Percentiles rank a stretch among this genome's conserved stretches.
These are phyloP conservation scores for Phytophthora parvispora DNA, from an alignment of 352 stramenopile species.

Conservation along the genomic window DNA sequence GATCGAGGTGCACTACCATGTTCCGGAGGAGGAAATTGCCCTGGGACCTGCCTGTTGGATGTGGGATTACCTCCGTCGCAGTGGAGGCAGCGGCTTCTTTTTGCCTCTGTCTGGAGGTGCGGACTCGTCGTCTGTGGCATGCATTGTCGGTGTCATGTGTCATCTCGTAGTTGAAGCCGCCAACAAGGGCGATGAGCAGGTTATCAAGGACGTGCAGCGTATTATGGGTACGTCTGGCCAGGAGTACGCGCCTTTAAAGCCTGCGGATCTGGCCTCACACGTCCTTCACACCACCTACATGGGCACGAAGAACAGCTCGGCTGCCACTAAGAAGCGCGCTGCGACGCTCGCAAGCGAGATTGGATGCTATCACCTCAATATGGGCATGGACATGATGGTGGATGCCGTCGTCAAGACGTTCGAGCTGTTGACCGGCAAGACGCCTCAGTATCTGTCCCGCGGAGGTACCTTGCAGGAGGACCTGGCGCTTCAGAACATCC, in stretches of 20 bases:
- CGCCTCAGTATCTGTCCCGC: conserved; percentile 88
- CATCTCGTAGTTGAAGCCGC: conserved; percentile 92
- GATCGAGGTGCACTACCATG: conserved; percentile 85
- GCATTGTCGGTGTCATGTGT: conserved; percentile 99
- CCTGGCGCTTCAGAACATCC: conserved; percentile 99
- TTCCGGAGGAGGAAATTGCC: conserved; percentile 98
- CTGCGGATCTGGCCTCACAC: conserved; percentile 93
- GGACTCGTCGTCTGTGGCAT: conserved; percentile 97
- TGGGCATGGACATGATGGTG: conserved; percentile 98
- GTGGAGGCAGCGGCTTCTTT: conserved; percentile 93
- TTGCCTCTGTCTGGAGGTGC: conserved; percentile 97
- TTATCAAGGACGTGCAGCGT: conserved; percentile 89
- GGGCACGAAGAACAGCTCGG: conserved; percentile 97
- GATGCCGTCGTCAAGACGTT: conserved; percentile 88
- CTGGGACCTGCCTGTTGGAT: conserved; percentile 98
- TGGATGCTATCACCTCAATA: conserved; percentile 96
- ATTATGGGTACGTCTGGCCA: conserved; percentile 72
- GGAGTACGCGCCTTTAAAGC: conserved; percentile 68
- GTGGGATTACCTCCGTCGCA: conserved; percentile 98
- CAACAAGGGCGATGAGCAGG: conserved; percentile 79
- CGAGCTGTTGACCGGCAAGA: conserved; percentile 87
- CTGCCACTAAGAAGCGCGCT: conserved; percentile 93
- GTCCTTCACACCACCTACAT: conserved; percentile 99
- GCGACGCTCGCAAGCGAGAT: conserved; percentile 92
- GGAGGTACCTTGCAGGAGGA: conserved; percentile 96